phyloP scores from a whole-genome alignment of 371 early-diverging fungal species.

The Zopfochytrium polystomum region DNA sequence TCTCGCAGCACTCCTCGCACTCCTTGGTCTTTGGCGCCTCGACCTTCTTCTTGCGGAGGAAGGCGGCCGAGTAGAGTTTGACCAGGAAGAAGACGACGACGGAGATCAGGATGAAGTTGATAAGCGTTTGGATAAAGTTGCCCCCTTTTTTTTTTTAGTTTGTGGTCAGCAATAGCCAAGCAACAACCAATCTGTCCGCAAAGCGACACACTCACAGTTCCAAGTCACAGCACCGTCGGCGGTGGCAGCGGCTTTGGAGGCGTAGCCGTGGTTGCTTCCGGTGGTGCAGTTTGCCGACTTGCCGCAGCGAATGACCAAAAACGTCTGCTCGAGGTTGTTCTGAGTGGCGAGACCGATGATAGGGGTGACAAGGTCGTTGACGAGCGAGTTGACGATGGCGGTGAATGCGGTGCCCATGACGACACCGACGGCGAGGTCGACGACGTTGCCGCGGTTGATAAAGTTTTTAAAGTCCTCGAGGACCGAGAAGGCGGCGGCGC shows the following conservation, averaged over 20 bases:
- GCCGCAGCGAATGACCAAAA: slow-evolving; percentile 6
- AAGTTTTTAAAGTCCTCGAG: slow-evolving; percentile 19
- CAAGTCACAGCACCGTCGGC: slow-evolving; percentile 13
- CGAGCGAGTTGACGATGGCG: slow-evolving; percentile 15
- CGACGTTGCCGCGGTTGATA: slow-evolving; percentile 9
- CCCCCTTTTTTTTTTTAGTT: too few relatives aligned
- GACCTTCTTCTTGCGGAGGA: too few relatives aligned
- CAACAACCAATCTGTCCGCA: too few relatives aligned
- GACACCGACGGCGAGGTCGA: too few relatives aligned
- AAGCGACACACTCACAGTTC: too few relatives aligned
- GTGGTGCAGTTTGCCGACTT: not conserved
- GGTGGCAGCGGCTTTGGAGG: not conserved
- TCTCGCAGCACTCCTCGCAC: slow-evolving; percentile 11
- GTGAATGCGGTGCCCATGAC: slow-evolving; percentile 25
- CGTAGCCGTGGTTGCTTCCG: not conserved
- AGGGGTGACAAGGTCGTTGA: slow-evolving; percentile 13
- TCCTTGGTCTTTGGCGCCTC: not conserved
- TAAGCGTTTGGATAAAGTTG: slow-evolving; percentile 23
- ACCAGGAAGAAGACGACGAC: too few relatives aligned
- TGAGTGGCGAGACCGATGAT: slow-evolving; percentile 13
- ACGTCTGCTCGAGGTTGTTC: slow-evolving; percentile 20
- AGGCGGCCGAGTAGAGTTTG: too few relatives aligned
- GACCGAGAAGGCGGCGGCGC: not conserved
- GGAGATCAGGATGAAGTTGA: too few relatives aligned
- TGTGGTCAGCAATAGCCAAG: too few relatives aligned